Conservation (phyloP, 2,329 filamentous ascomycete species). For the Sclerotinia borealis region DNA sequence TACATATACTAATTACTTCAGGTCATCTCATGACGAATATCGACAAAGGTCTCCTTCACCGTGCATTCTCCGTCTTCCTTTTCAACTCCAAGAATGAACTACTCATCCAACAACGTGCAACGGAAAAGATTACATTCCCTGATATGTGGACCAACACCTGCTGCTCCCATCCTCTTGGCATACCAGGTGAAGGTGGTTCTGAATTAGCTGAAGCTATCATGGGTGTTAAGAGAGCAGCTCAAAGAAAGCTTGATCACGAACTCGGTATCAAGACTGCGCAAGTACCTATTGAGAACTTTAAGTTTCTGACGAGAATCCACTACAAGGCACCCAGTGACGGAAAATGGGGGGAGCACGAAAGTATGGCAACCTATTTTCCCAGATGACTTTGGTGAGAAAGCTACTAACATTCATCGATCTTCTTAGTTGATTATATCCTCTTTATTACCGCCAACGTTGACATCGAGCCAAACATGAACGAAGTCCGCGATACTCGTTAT, state of each 20-base stretch:
- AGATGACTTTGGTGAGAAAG: slow-evolving; percentile 12
- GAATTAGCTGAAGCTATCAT: slow-evolving; percentile 72
- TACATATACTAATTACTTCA: slow-evolving; percentile 36
- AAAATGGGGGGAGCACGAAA: slow-evolving; percentile 98
- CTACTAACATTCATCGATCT: background rate
- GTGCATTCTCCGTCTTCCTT: slow-evolving; percentile 95
- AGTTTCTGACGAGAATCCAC: slow-evolving; percentile 93
- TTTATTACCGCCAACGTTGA: slow-evolving; percentile 96
- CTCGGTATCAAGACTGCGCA: slow-evolving; percentile 84
- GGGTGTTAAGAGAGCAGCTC: slow-evolving; percentile 86
- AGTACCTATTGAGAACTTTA: slow-evolving; percentile 85
- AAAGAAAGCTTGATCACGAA: slow-evolving; percentile 91
- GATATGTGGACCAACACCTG: slow-evolving; percentile 99
- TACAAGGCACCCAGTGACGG: slow-evolving; percentile 96
- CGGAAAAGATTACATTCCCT: slow-evolving; percentile 98
- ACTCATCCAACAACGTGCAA: slow-evolving; percentile 88
- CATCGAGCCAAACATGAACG: slow-evolving; percentile 75
- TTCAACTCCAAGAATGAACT: slow-evolving; percentile 92
- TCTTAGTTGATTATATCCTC: slow-evolving; percentile 88
- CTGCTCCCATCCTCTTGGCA: slow-evolving; percentile 92
- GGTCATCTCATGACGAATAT: slow-evolving; percentile 99
- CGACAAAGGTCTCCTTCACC: slow-evolving; percentile 88
- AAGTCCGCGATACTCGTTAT: slow-evolving; percentile 79
- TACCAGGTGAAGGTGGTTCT: slow-evolving; percentile 84
- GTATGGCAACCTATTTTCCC: slow-evolving; percentile 47